Evolutionary conservation across 345 rosid genomes (phyloP), one percentile per base, ranked within the genome.

Genomic region (Anacardium occidentale): DNA sequence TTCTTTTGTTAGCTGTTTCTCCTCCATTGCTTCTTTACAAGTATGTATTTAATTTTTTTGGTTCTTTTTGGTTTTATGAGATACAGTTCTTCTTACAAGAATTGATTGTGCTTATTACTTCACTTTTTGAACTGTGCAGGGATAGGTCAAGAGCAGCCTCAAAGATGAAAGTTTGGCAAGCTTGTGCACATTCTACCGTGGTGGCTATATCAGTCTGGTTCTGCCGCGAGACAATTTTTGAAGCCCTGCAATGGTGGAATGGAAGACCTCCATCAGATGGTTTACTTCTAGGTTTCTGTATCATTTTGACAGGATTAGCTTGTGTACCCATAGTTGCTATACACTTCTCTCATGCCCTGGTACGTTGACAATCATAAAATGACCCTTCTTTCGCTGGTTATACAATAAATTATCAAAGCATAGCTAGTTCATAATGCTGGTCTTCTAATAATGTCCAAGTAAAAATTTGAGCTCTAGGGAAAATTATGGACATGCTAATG

Each of bases 141-240:
- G 94, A 91, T 68, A 92, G 87, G 84, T 80, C 94, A 11, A 86
- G 89, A 79, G 75, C 91, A 74, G 89, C 84, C 70, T 86, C 94
- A 58, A 95, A 87, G 84, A 95, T 95, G 99, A 95, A 90, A 86
- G 83, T 89, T 76, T 95, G 98, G 97, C 98, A 95, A 83, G 99
- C 94, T 78, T 95, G 90, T 83, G 83, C 78, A 20, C 99, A 95
- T 83, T 93, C 93, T 40, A 58, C 76, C 58, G 93, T 95, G 73
- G 92, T 95, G 82, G 86, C 93, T 66, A 54, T 93, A 54, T 87
- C 98, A 3, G 93, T 95, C 66, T 95, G 98, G 98, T 84, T 91
- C 76, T 92, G 91, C 85, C 94, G 98, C 62, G 99, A 93, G 85
- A 90, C 98, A 34, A 91, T 93, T 69, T 95, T 93, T 80, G 98